Evolutionary conservation across 306 rosid genomes (phyloP).

Genomic region (Ormosia semicastrata): DNA sequence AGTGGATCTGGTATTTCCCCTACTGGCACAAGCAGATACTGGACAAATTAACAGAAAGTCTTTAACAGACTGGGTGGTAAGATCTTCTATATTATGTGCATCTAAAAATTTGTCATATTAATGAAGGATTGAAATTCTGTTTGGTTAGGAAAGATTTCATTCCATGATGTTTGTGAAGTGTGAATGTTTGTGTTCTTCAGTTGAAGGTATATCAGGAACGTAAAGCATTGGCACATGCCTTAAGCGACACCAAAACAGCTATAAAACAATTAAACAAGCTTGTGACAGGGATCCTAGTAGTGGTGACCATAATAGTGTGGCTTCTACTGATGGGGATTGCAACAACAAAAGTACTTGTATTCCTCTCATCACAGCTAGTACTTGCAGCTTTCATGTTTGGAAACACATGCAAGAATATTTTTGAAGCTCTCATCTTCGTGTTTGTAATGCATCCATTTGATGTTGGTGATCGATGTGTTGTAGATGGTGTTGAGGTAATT

Average conservation of each 20-base stretch:
- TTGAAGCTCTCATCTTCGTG: slow-evolving; percentile 87
- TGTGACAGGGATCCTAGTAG: slow-evolving; percentile 47
- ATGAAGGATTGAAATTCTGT: background rate
- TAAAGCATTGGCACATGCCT: slow-evolving; percentile 78
- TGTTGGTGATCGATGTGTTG: slow-evolving; percentile 87
- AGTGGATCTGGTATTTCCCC: slow-evolving; percentile 63
- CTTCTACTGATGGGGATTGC: slow-evolving; percentile 88
- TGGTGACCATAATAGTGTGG: slow-evolving; percentile 65
- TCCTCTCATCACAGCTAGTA: slow-evolving; percentile 77
- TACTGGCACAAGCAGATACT: slow-evolving; percentile 50
- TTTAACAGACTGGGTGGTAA: slow-evolving; percentile 83
- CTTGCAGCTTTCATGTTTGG: slow-evolving; percentile 83
- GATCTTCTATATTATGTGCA: slow-evolving; percentile 19
- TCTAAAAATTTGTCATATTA: background rate
- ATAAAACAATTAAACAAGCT: slow-evolving; percentile 81
- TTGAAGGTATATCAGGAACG: slow-evolving; percentile 83
- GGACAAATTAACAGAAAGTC: slow-evolving; percentile 62
- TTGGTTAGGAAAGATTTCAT: background rate
- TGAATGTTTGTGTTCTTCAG: slow-evolving; percentile 40
- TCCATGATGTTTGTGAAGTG: background rate
- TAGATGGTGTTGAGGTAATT: slow-evolving; percentile 81
- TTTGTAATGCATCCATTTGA: slow-evolving; percentile 98
- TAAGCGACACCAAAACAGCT: slow-evolving; percentile 89
- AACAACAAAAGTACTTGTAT: slow-evolving; percentile 76
- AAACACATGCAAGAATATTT: slow-evolving; percentile 85